phyloP scores from a whole-genome alignment of 805 yeast species.

The Saturnispora silvae region DNA sequence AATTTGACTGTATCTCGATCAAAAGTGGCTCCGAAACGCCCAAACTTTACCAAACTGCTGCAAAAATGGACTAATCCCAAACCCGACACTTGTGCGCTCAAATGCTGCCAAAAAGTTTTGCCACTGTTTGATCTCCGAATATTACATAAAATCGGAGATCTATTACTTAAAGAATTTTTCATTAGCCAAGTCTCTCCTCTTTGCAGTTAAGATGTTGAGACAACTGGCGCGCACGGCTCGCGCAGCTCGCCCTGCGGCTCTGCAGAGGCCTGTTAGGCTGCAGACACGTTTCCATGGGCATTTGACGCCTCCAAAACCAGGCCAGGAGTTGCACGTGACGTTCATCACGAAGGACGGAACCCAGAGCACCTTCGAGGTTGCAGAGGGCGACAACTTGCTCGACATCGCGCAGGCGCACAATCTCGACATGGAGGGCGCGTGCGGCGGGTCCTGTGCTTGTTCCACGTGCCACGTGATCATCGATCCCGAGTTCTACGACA shows the following conservation, averaged over 20 bases:
- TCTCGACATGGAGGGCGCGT: constrained; percentile 94
- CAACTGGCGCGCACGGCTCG: too few species aligned
- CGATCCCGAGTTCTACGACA: constrained; percentile 90
- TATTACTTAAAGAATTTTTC: too few species aligned
- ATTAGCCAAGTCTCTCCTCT: too few species aligned
- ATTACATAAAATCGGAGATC: too few species aligned
- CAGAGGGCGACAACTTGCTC: constrained; percentile 82
- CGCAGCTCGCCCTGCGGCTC: constrained; percentile 12
- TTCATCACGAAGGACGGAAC: constrained; percentile 88
- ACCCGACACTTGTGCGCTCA: too few species aligned
- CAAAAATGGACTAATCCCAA: too few species aligned
- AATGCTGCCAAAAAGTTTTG: too few species aligned
- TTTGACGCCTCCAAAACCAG: constrained; percentile 80
- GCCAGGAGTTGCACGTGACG: constrained; percentile 81
- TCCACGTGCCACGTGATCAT: constrained; percentile 95
- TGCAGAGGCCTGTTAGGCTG: constrained; percentile 4
- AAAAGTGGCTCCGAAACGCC: too few species aligned
- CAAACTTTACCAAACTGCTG: too few species aligned
- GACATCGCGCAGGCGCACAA: constrained; percentile 94
- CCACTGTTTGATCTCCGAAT: too few species aligned
- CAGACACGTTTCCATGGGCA: constrained; percentile 60
- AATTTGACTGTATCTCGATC: too few species aligned
- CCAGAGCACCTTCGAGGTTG: constrained; percentile 72
- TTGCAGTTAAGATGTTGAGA: constrained; percentile 4
- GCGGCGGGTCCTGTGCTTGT: constrained; percentile 99